A percentile compares a stretch with the other conserved stretches of the same genome.
Evolutionary conservation across 2,329 filamentous ascomycete species (phyloP).

Genomic region (Neonectria magnoliae): DNA sequence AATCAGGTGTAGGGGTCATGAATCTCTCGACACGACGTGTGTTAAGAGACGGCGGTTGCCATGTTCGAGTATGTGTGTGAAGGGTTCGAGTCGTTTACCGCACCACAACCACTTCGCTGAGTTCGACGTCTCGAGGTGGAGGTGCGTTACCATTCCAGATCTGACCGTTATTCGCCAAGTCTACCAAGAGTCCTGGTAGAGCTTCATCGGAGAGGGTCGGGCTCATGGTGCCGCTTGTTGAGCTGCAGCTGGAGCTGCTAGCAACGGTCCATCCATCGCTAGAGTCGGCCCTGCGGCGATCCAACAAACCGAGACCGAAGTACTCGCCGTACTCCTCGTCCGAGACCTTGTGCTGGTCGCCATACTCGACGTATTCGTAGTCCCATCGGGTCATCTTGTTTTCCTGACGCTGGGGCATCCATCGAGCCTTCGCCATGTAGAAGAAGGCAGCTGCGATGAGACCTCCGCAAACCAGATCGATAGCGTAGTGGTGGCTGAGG

Average conservation of each 20-base stretch:
- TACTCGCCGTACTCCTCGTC: conserved; percentile 61
- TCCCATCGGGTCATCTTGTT: conserved; percentile 94
- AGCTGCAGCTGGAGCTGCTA: conserved; percentile 75
- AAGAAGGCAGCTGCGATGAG: conserved; percentile 81
- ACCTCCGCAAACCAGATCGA: conserved; percentile 89
- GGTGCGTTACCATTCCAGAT: conserved; percentile 40
- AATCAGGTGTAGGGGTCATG: conserved; percentile 43
- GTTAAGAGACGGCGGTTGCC: neutral
- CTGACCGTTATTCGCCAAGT: conserved; percentile 50
- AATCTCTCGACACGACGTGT: conserved; percentile 25
- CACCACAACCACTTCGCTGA: conserved; percentile 57
- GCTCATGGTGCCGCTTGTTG: conserved; percentile 60
- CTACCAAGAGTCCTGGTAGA: conserved; percentile 49
- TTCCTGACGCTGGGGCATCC: conserved; percentile 81
- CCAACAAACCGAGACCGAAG: conserved; percentile 59
- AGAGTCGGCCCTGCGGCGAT: conserved; percentile 58
- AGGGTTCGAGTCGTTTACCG: conserved; percentile 42
- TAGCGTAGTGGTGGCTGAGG: conserved; percentile 94
- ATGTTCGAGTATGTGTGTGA: conserved; percentile 1
- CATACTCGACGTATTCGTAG: conserved; percentile 91
- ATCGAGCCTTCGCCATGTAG: conserved; percentile 82
- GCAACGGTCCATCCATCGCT: conserved; percentile 93
- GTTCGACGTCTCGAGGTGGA: conserved; percentile 54
- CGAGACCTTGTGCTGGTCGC: conserved; percentile 63
- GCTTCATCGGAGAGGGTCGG: conserved; percentile 59